These are phyloP conservation scores for Mycena albidolilacea DNA, from an alignment of 768 basidiomycete species.

Conservation along the genomic window DNA sequence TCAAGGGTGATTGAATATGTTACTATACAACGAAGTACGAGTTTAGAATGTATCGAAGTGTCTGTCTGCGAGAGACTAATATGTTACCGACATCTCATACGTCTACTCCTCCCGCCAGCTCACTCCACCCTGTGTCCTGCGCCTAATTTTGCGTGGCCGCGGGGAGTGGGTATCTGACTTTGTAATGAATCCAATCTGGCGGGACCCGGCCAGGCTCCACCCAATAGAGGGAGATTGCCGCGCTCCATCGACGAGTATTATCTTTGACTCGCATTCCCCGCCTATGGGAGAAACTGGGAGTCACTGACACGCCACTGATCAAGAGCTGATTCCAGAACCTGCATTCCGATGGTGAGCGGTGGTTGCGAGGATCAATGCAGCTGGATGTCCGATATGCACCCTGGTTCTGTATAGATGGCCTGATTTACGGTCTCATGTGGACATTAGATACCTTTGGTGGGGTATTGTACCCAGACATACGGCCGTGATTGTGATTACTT, in stretches of 20 bases:
- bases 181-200: conserved; percentile 21
- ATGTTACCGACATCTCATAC: no score
- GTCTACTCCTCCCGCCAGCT: no score
- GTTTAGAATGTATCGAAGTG: no score
- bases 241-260: neutral
- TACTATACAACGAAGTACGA: no score
- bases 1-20: neutral
- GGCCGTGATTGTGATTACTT: conserved; percentile 3
- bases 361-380: conserved; percentile 24
- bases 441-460: conserved; percentile 1
- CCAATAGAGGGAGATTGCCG: conserved; percentile 30
- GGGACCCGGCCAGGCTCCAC: conserved; percentile 16
- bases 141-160: conserved; percentile 27
- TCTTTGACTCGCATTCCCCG: neutral
- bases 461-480: conserved; percentile 12
- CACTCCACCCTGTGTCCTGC: conserved; percentile 15
- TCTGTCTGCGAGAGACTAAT: no score
- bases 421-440: conserved; percentile 30
- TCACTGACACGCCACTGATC: conserved; percentile 22
- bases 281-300: conserved; percentile 32
- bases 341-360: conserved; percentile 25
- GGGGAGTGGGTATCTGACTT: conserved; percentile 20
- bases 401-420: conserved; percentile 30
- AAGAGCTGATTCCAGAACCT: conserved; percentile 27
- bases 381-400: conserved; percentile 11